Evolutionary conservation across 108 stramenopile species (phyloP).

Genomic region (Stephanodiscus triporus): DNA sequence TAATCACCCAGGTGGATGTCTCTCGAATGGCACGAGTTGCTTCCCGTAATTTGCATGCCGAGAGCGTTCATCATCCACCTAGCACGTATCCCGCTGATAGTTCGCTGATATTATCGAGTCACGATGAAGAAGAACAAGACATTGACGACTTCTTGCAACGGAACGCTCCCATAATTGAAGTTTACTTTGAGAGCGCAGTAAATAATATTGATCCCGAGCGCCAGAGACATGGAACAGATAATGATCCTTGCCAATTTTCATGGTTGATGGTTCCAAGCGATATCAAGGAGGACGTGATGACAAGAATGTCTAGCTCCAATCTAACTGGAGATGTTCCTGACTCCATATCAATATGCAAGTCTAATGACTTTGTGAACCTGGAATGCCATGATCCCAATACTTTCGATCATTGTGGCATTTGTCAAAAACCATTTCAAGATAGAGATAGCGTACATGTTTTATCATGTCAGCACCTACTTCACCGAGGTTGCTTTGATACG

Average conservation of each 20-base stretch:
- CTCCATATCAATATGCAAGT: background rate
- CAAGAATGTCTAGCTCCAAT: background rate
- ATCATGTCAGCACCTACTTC: slow-evolving; percentile 82
- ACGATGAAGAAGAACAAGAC: background rate
- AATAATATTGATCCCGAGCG: background rate
- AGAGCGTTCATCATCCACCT: background rate
- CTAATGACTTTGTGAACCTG: background rate
- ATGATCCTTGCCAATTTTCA: background rate
- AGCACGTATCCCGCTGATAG: background rate
- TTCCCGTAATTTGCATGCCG: background rate
- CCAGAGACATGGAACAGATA: background rate
- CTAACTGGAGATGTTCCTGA: too few relatives aligned
- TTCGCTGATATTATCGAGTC: background rate
- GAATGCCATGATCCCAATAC: slow-evolving; percentile 11
- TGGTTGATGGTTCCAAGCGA: slow-evolving; percentile 5
- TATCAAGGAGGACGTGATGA: background rate
- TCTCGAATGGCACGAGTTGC: background rate
- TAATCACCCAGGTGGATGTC: slow-evolving; percentile 3
- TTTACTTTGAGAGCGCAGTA: background rate
- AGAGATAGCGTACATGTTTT: slow-evolving; percentile 77
- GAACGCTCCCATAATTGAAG: background rate
- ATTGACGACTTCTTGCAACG: background rate
- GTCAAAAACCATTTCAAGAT: slow-evolving; percentile 65
- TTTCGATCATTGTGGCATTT: slow-evolving; percentile 64
- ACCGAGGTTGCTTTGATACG: slow-evolving; percentile 80